Base-by-base conservation (phyloP, 2,329 filamentous ascomycete species). In the Zymoseptoria ardabiliae region DNA sequence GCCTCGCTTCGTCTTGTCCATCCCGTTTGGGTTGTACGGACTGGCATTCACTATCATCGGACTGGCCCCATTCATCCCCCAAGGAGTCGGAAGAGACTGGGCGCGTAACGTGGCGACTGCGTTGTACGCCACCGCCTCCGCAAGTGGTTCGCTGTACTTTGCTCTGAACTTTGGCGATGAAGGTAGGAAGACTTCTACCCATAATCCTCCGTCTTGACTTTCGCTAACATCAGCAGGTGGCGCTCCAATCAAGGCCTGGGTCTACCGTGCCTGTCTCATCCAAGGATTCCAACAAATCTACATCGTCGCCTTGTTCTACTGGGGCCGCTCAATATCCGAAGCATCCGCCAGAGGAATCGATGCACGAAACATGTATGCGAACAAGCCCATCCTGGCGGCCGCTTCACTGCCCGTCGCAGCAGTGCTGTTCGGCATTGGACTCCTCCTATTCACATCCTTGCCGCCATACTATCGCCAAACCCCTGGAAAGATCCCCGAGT, bases 241-340 rank as follows among this genome's bases (percentile, higher is more conserved):
- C 55, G 78, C 80, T 2, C 82, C 83, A 5, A 79, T 85, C 49
- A 82, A 81, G 67, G 76, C 81, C 22, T 86, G 83, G 83, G 82
- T 84, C 19, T 84, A 82, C 71, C 79, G 85, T 59, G 85, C 85
- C 5, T 84, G 83, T 66, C 68, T 83, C 13, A 84, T 87, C 56
- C 83, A 86, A 68, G 85, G 85, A 50, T 83, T 82, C 9, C 84
- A 86, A 64, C 84, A 87, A 67, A 75, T 84, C 62, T 87, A 86
- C 69, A 78, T 85, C 55, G 79, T 82, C 19, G 81, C 78, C 8
- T 76, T 87, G 8, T 87, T 83, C 83, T 86, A 82, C 71, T 87
- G 85, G 84, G 85, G 84, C 22, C 77, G 77, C 3, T 75, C 78
- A 56, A 74, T 85, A 51, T 77, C 78, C 21, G 74, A 75, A 55